phyloP scores from a whole-genome alignment of 352 stramenopile genomes.

The Phytophthora ramorum region DNA sequence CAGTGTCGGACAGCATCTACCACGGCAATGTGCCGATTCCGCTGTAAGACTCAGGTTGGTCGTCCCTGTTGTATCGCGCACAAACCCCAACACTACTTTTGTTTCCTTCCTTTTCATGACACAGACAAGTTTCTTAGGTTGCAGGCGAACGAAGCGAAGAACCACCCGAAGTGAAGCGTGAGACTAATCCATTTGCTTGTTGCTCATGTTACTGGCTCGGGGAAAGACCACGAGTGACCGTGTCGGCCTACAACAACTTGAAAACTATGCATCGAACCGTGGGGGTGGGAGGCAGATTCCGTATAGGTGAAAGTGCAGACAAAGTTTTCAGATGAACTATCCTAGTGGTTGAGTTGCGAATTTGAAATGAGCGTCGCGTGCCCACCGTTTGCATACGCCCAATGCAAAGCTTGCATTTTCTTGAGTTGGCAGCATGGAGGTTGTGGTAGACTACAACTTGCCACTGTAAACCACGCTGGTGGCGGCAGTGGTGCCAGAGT shows the following conservation, averaged over 20 bases:
- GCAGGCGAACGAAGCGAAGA: background rate
- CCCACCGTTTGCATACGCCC: background rate
- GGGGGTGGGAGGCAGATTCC: too few species aligned
- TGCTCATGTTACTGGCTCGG: background rate
- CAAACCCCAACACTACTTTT: background rate
- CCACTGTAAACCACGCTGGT: background rate
- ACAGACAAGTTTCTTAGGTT: background rate
- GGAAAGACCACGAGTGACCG: background rate
- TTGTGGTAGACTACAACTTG: background rate
- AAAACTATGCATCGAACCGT: too few species aligned
- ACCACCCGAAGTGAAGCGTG: background rate
- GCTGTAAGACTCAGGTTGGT: background rate
- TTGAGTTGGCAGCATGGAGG: background rate
- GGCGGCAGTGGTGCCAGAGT: background rate
- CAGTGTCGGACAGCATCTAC: background rate
- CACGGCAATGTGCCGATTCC: background rate
- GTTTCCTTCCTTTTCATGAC: background rate
- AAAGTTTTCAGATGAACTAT: background rate
- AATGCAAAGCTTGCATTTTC: background rate
- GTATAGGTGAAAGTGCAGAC: background rate
- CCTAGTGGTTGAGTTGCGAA: background rate
- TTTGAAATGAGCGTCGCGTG: conserved; percentile 3
- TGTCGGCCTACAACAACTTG: too few species aligned
- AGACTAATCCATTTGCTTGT: background rate
- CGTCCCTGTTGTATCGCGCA: background rate